Evolutionary conservation across 78 protist species (phyloP).

Genomic region (Dictyostelium brefeldianum): DNA sequence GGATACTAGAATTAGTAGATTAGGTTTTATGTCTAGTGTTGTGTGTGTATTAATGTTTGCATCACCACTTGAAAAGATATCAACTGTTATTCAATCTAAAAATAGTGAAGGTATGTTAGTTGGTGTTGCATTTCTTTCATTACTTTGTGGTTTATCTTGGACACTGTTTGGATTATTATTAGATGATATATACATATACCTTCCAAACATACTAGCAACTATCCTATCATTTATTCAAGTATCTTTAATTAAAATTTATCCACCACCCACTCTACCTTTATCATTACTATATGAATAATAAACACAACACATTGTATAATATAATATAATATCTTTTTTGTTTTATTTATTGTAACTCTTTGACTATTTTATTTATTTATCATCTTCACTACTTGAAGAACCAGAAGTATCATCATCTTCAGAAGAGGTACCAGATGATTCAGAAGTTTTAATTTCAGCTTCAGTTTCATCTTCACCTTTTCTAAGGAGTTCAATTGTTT

Average conservation of each 20-base stretch:
- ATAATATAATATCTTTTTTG: too few relatives aligned
- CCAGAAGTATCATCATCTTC: background rate
- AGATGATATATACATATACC: conserved; percentile 23
- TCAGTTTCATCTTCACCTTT: conserved; percentile 13
- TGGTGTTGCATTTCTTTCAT: conserved; percentile 16
- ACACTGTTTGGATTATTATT: conserved; percentile 8
- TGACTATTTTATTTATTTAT: background rate
- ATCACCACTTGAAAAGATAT: conserved; percentile 41
- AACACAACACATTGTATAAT: too few relatives aligned
- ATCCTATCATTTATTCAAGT: conserved; percentile 23
- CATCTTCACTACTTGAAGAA: conserved; percentile 10
- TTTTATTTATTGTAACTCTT: too few relatives aligned
- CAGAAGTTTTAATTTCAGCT: background rate
- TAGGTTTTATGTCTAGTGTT: conserved; percentile 30
- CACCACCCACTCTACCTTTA: background rate
- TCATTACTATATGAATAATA: background rate
- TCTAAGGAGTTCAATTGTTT: background rate
- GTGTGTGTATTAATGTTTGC: conserved; percentile 48
- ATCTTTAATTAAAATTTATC: background rate
- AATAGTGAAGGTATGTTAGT: conserved; percentile 57
- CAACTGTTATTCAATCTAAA: background rate
- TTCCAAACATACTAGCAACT: conserved; percentile 50
- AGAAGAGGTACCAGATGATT: background rate
- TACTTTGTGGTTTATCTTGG: conserved; percentile 34
- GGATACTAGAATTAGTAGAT: background rate